Base-by-base conservation (phyloP, 176 grass and related monocot genomes). In the Hordeum marinum region DNA sequence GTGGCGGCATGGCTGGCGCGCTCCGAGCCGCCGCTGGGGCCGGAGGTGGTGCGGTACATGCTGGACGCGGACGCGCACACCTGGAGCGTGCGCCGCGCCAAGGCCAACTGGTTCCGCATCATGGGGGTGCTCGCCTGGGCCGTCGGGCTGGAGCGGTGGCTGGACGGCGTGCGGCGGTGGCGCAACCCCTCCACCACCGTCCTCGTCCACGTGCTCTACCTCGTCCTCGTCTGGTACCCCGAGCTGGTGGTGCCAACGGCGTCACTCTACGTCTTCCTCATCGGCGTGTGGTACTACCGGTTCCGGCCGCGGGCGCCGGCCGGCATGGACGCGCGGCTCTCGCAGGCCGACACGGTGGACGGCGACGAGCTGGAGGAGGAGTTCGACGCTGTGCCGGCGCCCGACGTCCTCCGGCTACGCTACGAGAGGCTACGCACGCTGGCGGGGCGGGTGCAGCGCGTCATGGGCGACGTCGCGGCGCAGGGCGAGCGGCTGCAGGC, bases 81-180 rank as follows among this genome's bases (percentile, higher is more conserved):
- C 12, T 99, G 96, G 96, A 99, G 96, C 78, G 85, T 99, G 85
- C 83, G 96, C 24, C 90, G 91, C 85, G 92, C 91, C 88, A 99
- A 96, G 89, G 94, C 96, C 45, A 96, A 96, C 87, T 99, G 96
- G 96, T 99, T 94, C 85, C 91, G 96, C 66, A 83, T 99, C 83
- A 96, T 99, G 93, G 93, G 93, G n/a, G 93, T 99, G 36, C 86
- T 99, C 32, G 96, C 93, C 24, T 99, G 96, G 96, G 96, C 90
- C 25, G 92, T 99, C 18, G 93, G 93, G 3, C 85, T 99, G 3
- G 90, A 94, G n/a, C 89, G 93, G n/a, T 99, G 96, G 96, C 83
- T 99, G 17, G 80, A 94, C 84, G 82, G 78, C 29, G 84, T 99
- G 36, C 86, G 62, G 59, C 85, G 94, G 54, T 99, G 96, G 96